A percentile compares a stretch with the other conserved stretches of the same genome.
Conservation (phyloP, 2,329 filamentous ascomycete species). For the Epichloe coenophiala region DNA sequence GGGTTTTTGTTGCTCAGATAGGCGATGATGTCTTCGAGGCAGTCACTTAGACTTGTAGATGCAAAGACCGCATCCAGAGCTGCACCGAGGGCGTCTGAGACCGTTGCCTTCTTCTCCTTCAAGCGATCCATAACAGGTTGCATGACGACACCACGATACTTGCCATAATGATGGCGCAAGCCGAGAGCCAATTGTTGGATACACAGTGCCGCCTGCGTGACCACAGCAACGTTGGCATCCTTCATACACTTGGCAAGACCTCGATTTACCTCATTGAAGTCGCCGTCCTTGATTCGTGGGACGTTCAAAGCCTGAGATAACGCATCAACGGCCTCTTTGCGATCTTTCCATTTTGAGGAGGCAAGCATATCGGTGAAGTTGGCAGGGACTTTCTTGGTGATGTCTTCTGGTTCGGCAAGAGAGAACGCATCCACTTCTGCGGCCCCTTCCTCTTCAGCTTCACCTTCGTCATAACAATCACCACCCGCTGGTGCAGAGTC, state of each 20-base stretch:
- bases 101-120: conserved; percentile 90
- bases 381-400: conserved; percentile 65
- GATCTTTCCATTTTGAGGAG: conserved; percentile 96
- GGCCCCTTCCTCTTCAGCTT: conserved; percentile 35
- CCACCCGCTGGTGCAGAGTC: conserved; percentile 54
- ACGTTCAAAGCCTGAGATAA: conserved; percentile 66
- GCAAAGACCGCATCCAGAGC: conserved; percentile 61
- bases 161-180: conserved; percentile 61
- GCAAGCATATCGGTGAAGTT: conserved; percentile 72
- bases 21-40: conserved; percentile 78
- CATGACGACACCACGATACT: conserved; percentile 70
- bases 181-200: conserved; percentile 83
- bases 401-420: conserved; percentile 75
- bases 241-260: conserved; percentile 95
- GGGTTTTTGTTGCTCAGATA: conserved; percentile 86
- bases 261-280: conserved; percentile 72
- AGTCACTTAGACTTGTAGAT: conserved; percentile 64
- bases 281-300: conserved; percentile 80
- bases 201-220: conserved; percentile 84
- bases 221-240: conserved; percentile 91
- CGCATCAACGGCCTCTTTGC: conserved; percentile 85
- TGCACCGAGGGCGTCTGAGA: conserved; percentile 75
- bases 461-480: conserved; percentile 43
- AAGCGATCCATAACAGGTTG: conserved; percentile 85
- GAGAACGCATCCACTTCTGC: conserved; percentile 68